A percentile compares a stretch with the other conserved stretches of the same genome.
Evolutionary conservation across 192 early-diverging fungal species (phyloP).

Genomic region (Coemansia sp.): DNA sequence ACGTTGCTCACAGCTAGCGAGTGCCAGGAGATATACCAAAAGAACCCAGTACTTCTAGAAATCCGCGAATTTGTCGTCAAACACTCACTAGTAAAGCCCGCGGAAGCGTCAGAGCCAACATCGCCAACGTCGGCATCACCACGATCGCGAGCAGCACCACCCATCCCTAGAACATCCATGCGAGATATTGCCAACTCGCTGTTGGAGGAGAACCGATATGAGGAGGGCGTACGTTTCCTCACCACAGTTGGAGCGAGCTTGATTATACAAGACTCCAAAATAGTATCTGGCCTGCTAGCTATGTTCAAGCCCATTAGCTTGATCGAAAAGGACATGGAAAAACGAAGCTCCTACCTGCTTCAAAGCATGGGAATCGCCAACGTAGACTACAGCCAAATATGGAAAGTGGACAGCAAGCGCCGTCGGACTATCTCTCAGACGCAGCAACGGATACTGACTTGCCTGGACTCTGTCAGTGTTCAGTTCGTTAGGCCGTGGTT

Average conservation of each 20-base stretch:
- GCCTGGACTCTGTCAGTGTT: constrained; percentile 18
- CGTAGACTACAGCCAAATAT: constrained; percentile 28
- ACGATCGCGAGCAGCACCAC: constrained; percentile 5
- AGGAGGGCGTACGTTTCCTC: constrained; percentile 46
- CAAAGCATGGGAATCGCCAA: not conserved
- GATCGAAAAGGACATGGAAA: constrained; percentile 37
- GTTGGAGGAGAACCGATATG: constrained; percentile 38
- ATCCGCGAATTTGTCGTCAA: constrained; percentile 38
- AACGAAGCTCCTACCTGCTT: constrained; percentile 40
- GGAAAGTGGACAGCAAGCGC: constrained; percentile 39
- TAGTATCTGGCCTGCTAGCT: constrained; percentile 26
- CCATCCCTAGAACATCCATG: constrained; percentile 16
- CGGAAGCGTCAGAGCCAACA: not conserved
- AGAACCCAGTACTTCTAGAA: constrained; percentile 20
- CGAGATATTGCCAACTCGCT: constrained; percentile 37
- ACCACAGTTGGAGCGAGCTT: constrained; percentile 1
- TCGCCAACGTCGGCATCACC: not conserved
- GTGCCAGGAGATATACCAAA: constrained; percentile 27
- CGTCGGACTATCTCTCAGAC: constrained; percentile 28
- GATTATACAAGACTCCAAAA: constrained; percentile 22
- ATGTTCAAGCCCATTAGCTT: constrained; percentile 37
- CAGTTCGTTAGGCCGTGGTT: constrained; percentile 51
- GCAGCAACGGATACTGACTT: constrained; percentile 32
- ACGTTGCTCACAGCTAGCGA: constrained; percentile 10
- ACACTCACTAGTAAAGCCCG: not conserved